Percentiles rank a stretch among this genome's conserved stretches.
Evolutionary conservation across 495 filamentous ascomycete genomes (phyloP).

Genomic region (Jackrogersella minutella): DNA sequence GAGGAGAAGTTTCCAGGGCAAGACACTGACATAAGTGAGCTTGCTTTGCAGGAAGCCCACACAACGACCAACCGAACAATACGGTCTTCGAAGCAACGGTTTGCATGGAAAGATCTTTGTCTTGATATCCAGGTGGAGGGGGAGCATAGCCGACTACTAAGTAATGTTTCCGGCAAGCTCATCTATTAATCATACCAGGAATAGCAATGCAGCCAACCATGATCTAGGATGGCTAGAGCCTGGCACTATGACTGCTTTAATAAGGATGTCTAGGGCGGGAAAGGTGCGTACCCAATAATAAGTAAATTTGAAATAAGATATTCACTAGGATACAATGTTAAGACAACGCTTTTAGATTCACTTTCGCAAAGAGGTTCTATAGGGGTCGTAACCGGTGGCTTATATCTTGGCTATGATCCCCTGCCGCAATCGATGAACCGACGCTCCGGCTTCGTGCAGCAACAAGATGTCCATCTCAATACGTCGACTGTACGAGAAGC

Average conservation of each 20-base stretch:
- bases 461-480: conserved; percentile 78
- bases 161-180: not conserved
- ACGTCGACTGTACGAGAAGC: conserved; percentile 77
- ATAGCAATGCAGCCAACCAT: not conserved
- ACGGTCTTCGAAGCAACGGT: not conserved
- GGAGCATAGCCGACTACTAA: not conserved
- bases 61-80: not conserved
- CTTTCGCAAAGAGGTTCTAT: conserved; percentile 71
- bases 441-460: conserved; percentile 84
- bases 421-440: conserved; percentile 73
- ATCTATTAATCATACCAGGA: no score
- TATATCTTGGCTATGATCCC: conserved; percentile 68
- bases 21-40: not conserved
- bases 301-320: no score
- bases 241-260: conserved; percentile 76
- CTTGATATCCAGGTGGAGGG: not conserved
- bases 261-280: no score
- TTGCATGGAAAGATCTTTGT: not conserved
- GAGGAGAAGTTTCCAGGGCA: conserved; percentile 45
- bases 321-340: no score
- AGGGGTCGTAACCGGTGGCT: conserved; percentile 71
- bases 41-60: not conserved
- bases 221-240: conserved; percentile 74
- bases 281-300: no score
- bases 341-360: conserved; percentile 71